These are phyloP conservation scores for Penicillium concentricum DNA, from an alignment of 2,329 filamentous ascomycete species.

Conservation along the genomic window DNA sequence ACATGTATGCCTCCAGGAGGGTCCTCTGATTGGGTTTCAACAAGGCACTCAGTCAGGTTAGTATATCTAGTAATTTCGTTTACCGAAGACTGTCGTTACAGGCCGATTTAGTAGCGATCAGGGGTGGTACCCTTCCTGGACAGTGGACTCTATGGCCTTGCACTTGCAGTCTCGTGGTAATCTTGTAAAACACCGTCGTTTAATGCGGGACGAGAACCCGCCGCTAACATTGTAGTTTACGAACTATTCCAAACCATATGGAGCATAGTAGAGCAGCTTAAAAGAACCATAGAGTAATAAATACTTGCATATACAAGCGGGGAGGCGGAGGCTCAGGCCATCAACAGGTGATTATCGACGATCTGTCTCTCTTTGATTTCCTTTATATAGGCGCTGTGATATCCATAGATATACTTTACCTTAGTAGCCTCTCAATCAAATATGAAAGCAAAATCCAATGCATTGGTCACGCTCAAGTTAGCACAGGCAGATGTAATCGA, in stretches of 20 bases:
- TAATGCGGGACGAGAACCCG: background rate
- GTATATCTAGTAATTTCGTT: too few species aligned
- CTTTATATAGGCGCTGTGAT: background rate
- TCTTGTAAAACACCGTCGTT: background rate
- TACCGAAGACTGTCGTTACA: too few species aligned
- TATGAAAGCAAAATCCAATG: background rate
- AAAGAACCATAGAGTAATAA: too few species aligned
- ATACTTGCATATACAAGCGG: background rate
- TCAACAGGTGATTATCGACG: background rate
- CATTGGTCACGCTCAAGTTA: too few species aligned
- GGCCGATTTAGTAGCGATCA: too few species aligned
- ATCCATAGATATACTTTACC: background rate
- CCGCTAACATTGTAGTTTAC: background rate
- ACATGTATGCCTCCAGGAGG: too few species aligned
- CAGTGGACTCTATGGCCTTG: background rate
- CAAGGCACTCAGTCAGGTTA: too few species aligned
- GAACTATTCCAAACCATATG: too few species aligned
- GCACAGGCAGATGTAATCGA: background rate
- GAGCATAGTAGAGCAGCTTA: too few species aligned
- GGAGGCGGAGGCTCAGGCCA: background rate
- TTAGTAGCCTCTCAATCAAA: background rate
- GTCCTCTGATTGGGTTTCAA: too few species aligned
- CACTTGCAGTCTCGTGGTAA: background rate
- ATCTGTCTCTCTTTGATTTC: background rate
- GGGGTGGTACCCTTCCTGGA: too few species aligned